A percentile compares a stretch with the other conserved stretches of the same genome.
phyloP scores from a whole-genome alignment of 176 grass and related monocot genomes.

The Oryza nivara region DNA sequence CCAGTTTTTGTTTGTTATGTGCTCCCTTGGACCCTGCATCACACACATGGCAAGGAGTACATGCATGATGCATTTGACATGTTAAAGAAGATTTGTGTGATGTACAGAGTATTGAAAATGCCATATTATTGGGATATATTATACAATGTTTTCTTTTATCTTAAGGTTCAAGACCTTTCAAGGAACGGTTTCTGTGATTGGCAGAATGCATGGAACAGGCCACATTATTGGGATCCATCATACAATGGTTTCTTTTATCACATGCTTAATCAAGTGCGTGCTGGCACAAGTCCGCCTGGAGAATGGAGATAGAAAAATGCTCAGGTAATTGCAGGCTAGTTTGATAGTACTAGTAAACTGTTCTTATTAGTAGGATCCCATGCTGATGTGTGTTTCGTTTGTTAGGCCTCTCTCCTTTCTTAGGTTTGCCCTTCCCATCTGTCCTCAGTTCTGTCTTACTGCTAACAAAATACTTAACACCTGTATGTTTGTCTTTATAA shows the following conservation, averaged over 20 bases:
- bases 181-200: constrained; percentile 18
- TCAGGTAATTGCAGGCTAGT: constrained; percentile 17
- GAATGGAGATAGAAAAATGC: neutral
- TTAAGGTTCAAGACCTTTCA: neutral
- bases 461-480: constrained; percentile 2
- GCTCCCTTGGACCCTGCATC: constrained; percentile 46
- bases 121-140: constrained; percentile 41
- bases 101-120: constrained; percentile 29
- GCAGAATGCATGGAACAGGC: constrained; percentile 27
- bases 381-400: constrained; percentile 5
- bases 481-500: constrained; percentile 40
- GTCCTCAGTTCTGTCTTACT: constrained; percentile 20
- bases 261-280: neutral
- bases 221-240: constrained; percentile 38
- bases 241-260: constrained; percentile 25
- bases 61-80: neutral
- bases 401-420: neutral
- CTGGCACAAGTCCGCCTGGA: neutral
- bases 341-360: constrained; percentile 31
- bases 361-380: constrained; percentile 1
- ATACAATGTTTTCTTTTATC: constrained; percentile 16
- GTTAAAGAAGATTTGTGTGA: constrained; percentile 27
- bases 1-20: constrained; percentile 34
- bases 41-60: constrained; percentile 51
- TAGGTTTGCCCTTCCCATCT: constrained; percentile 27